Evolutionary conservation across 2,329 filamentous ascomycete species (phyloP), one percentile per base, ranked within the genome.

Genomic region (Lasiodiplodia sp.): DNA sequence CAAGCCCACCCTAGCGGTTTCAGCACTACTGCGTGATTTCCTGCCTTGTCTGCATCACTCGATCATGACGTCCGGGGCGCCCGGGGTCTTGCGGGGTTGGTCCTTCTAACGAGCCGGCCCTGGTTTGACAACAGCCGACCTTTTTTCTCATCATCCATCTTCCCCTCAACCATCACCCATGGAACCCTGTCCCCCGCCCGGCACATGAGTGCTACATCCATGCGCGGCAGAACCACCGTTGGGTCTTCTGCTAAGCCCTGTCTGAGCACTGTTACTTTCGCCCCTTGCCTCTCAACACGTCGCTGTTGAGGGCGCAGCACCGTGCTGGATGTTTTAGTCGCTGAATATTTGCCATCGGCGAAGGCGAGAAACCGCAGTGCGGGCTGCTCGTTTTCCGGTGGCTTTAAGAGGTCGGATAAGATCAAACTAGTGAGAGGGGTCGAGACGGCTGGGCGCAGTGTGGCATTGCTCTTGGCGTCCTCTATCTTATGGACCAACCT

Each of bases 401-500:
- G 34, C 55, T 57, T 57, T 37, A 14, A 34, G 18, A n/a, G n/a
- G 55, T 18, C 55, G 37, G 31, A 38, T 31, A 28, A 51, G 44
- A 63, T 31, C 14, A 2, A 51, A 47, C 58, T 51, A 63, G 28
- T 28, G 28, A 38, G 58, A 63, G 40, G 18, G 57, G 58, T 51
- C 38, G 60, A 64, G 47, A 21, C 28, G 60, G 44, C 60, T 64
- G 60, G 60, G 60, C 60, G 11, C 16, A 64, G 28, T 51, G 60
- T 64, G 60, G 60, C 60, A 64, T 52, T 64, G 60, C 60, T 64
- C 60, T 64, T 64, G 60, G 60, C 60, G 25, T 10, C 40, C 10
- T 21, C 58, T 51, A 4, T 63, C 58, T 37, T 23, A 63, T 63
- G 58, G 23, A n/a, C 44, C 58, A 63, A 10, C 58, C 4, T 25